A percentile compares a stretch with the other conserved stretches of the same genome.
Evolutionary conservation across 257 asterid genomes (phyloP).

Genomic region (Solanum sejunctum): DNA sequence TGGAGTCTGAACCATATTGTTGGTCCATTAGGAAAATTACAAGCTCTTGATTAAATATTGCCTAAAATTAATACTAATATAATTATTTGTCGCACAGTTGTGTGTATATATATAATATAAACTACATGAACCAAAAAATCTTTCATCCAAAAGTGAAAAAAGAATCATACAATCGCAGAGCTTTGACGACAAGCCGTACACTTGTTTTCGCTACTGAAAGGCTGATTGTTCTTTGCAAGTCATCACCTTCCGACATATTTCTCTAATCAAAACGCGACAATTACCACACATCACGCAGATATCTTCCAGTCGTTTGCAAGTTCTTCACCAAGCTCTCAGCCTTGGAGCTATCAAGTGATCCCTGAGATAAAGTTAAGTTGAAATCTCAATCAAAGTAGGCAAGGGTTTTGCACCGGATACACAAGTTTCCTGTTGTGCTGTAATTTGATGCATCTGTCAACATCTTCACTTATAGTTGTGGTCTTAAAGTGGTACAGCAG

Average conservation of each 20-base stretch:
- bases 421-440: background rate
- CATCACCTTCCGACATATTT: background rate
- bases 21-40: background rate
- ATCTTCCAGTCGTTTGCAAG: constrained; percentile 65
- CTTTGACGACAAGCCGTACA: background rate
- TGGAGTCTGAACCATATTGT: constrained; percentile 5
- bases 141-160: background rate
- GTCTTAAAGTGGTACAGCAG: background rate
- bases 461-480: background rate
- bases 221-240: background rate
- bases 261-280: background rate
- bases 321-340: constrained; percentile 80
- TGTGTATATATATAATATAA: background rate
- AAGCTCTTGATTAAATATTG: background rate
- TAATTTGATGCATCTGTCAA: background rate
- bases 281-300: constrained; percentile 85
- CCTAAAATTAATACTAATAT: constrained; percentile 2
- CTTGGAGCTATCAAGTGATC: constrained; percentile 56
- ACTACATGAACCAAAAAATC: constrained; percentile 16
- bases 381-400: background rate
- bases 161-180: background rate
- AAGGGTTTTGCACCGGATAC: background rate
- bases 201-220: background rate
- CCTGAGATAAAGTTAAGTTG: constrained; percentile 25
- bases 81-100: background rate